Conservation (phyloP, 2,329 filamentous ascomycete genomes). For the Talaromyces islandicus region DNA sequence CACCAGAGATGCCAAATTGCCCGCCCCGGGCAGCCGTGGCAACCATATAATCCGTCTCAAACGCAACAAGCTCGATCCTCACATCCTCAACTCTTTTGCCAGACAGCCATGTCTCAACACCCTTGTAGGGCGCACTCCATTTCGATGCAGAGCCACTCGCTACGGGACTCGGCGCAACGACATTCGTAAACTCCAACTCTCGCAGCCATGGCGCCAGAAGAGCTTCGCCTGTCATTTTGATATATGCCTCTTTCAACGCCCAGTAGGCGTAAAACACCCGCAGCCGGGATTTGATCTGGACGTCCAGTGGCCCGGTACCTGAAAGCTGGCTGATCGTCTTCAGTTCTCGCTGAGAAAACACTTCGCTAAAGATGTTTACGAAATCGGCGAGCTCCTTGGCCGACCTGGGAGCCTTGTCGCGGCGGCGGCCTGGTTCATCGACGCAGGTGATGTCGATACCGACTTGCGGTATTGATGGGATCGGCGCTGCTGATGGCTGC, state of each 20-base stretch:
- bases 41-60: constrained; percentile 54
- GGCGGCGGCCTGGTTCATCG: constrained; percentile 45
- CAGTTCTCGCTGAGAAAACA: constrained; percentile 53
- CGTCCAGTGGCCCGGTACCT: constrained; percentile 26
- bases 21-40: constrained; percentile 46
- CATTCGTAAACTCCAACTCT: constrained; percentile 55
- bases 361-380: constrained; percentile 54
- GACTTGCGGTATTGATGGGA: constrained; percentile 33
- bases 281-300: constrained; percentile 50
- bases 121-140: constrained; percentile 33
- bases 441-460: constrained; percentile 60
- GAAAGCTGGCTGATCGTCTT: constrained; percentile 46
- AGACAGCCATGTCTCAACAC: constrained; percentile 46
- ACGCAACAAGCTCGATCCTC: constrained; percentile 52
- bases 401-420: constrained; percentile 44
- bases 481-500: constrained; percentile 8
- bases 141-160: constrained; percentile 4
- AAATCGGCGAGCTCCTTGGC: constrained; percentile 49
- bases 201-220: constrained; percentile 56
- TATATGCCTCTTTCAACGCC: constrained; percentile 61
- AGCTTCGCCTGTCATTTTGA: constrained; percentile 61
- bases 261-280: constrained; percentile 60
- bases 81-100: constrained; percentile 46
- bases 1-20: constrained; percentile 21
- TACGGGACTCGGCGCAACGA: constrained; percentile 41